phyloP scores from a whole-genome alignment of 768 basidiomycete genomes.

The Pholiota molesta region DNA sequence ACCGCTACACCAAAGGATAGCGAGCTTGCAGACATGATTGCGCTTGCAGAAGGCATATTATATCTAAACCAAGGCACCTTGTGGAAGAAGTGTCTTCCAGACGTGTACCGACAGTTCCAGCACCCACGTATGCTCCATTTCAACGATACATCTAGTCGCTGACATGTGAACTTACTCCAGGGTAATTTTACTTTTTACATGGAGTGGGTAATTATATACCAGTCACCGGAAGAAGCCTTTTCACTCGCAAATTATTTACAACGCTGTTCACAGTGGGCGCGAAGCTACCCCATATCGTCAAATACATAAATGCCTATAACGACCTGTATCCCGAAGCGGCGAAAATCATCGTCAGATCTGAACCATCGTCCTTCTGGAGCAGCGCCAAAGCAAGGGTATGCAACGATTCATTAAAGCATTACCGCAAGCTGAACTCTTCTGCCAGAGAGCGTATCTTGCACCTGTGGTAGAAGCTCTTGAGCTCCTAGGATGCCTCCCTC shows the following conservation, averaged over 20 bases:
- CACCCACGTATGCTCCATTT: not conserved
- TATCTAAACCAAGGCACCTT: not conserved
- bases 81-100: too few relatives aligned
- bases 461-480: slow-evolving; percentile 41
- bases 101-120: not conserved
- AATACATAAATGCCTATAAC: slow-evolving; percentile 44
- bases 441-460: slow-evolving; percentile 31
- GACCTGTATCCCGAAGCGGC: slow-evolving; percentile 46
- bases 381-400: slow-evolving; percentile 33
- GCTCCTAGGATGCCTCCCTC: slow-evolving; percentile 36
- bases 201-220: slow-evolving; percentile 39
- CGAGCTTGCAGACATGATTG: not conserved
- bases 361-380: slow-evolving; percentile 39
- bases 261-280: slow-evolving; percentile 42
- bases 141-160: not conserved
- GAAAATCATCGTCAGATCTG: slow-evolving; percentile 42
- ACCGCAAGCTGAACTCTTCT: not conserved
- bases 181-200: slow-evolving; percentile 46
- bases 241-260: not conserved
- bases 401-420: not conserved
- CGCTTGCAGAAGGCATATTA: slow-evolving; percentile 2
- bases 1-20: too few relatives aligned
- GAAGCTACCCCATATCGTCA: slow-evolving; percentile 44
- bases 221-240: not conserved
- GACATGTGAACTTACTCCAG: slow-evolving; percentile 22